Evolutionary conservation across 345 rosid species (phyloP).

Genomic region (Passiflora organensis): DNA sequence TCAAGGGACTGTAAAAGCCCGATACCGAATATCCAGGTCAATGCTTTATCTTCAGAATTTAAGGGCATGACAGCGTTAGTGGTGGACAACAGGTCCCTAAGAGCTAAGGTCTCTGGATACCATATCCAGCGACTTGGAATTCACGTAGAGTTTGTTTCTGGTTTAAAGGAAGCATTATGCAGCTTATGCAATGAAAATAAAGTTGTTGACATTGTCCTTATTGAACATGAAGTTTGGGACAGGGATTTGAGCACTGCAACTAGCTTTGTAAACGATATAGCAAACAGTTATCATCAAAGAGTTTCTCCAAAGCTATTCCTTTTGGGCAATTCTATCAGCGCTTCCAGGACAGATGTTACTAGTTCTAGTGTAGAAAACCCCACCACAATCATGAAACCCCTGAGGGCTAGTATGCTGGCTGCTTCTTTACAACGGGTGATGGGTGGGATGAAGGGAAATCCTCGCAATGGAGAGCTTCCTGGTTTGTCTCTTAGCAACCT

Average conservation of each 20-base stretch:
- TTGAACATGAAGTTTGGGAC: slow-evolving; percentile 87
- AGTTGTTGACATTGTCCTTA: slow-evolving; percentile 48
- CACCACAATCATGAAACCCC: slow-evolving; percentile 64
- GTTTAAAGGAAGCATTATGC: slow-evolving; percentile 42
- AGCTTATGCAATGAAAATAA: slow-evolving; percentile 26
- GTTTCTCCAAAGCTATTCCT: slow-evolving; percentile 50
- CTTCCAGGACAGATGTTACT: slow-evolving; percentile 23
- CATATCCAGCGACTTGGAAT: slow-evolving; percentile 79
- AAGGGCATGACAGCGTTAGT: slow-evolving; percentile 66
- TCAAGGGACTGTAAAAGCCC: slow-evolving; percentile 39
- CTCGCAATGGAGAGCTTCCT: slow-evolving; percentile 57
- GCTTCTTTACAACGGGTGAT: slow-evolving; percentile 70
- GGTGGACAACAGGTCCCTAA: slow-evolving; percentile 66
- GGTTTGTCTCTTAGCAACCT: slow-evolving; percentile 50
- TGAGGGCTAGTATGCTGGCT: slow-evolving; percentile 82
- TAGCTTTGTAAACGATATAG: slow-evolving; percentile 34
- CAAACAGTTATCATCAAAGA: slow-evolving; percentile 24
- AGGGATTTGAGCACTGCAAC: slow-evolving; percentile 39
- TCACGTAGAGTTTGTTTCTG: slow-evolving; percentile 52
- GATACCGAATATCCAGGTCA: slow-evolving; percentile 38
- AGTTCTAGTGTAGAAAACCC: slow-evolving; percentile 31
- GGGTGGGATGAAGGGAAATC: slow-evolving; percentile 57
- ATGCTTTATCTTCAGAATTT: slow-evolving; percentile 42
- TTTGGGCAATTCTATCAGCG: slow-evolving; percentile 50
- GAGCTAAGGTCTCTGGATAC: slow-evolving; percentile 73